Base-by-base conservation (phyloP, 768 basidiomycete species). In the Boletus subparvulus region DNA sequence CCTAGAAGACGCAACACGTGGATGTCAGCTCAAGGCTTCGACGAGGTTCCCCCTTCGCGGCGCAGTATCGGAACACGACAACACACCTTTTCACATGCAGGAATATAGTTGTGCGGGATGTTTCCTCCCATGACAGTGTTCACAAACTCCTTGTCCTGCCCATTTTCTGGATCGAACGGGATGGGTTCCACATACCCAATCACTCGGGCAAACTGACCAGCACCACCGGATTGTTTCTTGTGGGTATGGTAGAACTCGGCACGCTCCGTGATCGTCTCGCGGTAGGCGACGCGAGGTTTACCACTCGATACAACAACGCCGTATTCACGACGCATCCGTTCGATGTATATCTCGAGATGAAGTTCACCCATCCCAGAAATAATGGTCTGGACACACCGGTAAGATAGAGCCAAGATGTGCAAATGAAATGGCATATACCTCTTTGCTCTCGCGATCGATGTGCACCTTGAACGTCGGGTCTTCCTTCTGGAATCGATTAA, bases 351-450 rank as follows among this genome's bases (percentile, higher is more conserved):
- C 68, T 99, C 97, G 24, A 99, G 83, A 70, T 99, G 97, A 17
- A 99, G 84, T 73, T 99, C 97, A 26, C 97, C 97, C 97, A 99
- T 99, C 21, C 97, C 97, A 32, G 95, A 98, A 62, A 99, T 98
- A 73, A 99, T 98, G 16, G 96, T 98, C 92, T 94, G 61, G 21
- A 17, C 30, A 16, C 5, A 48, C 21, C n/a, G 41, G 51, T 47
- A 21, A 58, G 55, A 41, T 19, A 26, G n/a, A 46, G 16, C 3
- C 52, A 42, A 26, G 42, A 36, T 11, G 19, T 33, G 3, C 2
- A 32, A 47, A 50, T 17, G 35, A 30, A 30, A 49, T 19, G 46
- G 2, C 4, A 51, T 70, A 60, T 63, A 90, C 92, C 85, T 99
- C 96, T 73, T 96, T 94, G 68, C 89, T 92, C 69, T 97, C 95